Conservation (phyloP, 1,139 yeast genomes). For the Nakaseomyces nivariensis region DNA sequence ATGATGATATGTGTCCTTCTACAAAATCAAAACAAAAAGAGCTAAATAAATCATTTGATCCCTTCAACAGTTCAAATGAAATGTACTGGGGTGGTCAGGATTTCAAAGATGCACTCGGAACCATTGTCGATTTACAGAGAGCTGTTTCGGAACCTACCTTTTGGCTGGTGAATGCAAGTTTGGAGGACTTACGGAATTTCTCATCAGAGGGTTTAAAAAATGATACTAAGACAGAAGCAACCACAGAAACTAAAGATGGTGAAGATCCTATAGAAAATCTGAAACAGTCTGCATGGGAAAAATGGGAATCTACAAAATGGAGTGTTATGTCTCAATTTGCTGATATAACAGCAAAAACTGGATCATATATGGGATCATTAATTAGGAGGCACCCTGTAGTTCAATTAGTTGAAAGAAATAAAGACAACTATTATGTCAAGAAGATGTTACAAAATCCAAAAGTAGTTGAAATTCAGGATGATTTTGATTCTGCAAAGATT, state of each 20-base stretch:
- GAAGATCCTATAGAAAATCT: slow-evolving; percentile 3
- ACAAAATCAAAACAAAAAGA: slow-evolving; percentile 55
- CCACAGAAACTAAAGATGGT: slow-evolving; percentile 7
- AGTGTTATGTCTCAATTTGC: slow-evolving; percentile 77
- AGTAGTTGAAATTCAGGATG: slow-evolving; percentile 71
- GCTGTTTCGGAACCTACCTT: slow-evolving; percentile 66
- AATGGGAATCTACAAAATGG: slow-evolving; percentile 71
- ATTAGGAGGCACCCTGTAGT: slow-evolving; percentile 25
- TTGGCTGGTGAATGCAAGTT: slow-evolving; percentile 67
- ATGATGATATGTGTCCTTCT: slow-evolving; percentile 77
- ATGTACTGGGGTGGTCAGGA: slow-evolving; percentile 90
- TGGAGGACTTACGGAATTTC: slow-evolving; percentile 68
- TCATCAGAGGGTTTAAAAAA: slow-evolving; percentile 36
- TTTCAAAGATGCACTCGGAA: slow-evolving; percentile 46
- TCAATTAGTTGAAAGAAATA: slow-evolving; percentile 22
- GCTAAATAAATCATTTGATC: slow-evolving; percentile 50
- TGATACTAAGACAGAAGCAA: slow-evolving; percentile 23
- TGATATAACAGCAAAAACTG: slow-evolving; percentile 61
- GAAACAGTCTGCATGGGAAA: slow-evolving; percentile 22
- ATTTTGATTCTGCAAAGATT: slow-evolving; percentile 84
- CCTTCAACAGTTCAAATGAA: slow-evolving; percentile 50
- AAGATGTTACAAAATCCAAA: slow-evolving; percentile 66
- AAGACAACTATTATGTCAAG: slow-evolving; percentile 36
- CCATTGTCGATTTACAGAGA: slow-evolving; percentile 51
- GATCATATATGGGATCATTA: slow-evolving; percentile 14